Percentiles rank a stretch among this genome's conserved stretches.
These are phyloP conservation scores for Croton laevigatus DNA, from an alignment of 441 rosid species.

Conservation along the genomic window DNA sequence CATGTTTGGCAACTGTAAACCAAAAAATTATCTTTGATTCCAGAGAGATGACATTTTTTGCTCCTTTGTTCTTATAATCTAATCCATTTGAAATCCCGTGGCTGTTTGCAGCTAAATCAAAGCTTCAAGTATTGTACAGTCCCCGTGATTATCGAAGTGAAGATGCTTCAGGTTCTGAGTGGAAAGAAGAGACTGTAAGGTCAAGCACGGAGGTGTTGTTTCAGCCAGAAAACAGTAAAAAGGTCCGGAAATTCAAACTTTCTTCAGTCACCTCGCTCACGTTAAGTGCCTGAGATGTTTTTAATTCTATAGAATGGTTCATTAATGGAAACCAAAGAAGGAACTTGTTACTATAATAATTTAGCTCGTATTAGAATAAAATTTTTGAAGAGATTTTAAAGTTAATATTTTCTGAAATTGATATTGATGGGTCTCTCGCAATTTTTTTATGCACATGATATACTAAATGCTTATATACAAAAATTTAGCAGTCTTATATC, in stretches of 20 bases:
- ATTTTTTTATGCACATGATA: too few species aligned
- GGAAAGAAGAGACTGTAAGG: slow-evolving; percentile 64
- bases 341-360: too few species aligned
- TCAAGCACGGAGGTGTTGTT: slow-evolving; percentile 81
- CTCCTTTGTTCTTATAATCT: not conserved
- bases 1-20: not conserved
- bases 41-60: not conserved
- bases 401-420: too few species aligned
- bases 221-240: slow-evolving; percentile 53
- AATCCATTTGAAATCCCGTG: slow-evolving; percentile 1
- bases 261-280: slow-evolving; percentile 67
- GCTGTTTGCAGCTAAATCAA: slow-evolving; percentile 63
- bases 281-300: slow-evolving; percentile 55
- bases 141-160: slow-evolving; percentile 83
- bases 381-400: too few species aligned
- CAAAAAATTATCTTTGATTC: not conserved
- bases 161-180: slow-evolving; percentile 68
- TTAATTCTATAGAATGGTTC: not conserved
- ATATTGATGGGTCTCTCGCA: too few species aligned
- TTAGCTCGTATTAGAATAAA: too few species aligned
- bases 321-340: too few species aligned
- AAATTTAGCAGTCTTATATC: too few species aligned
- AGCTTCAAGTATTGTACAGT: slow-evolving; percentile 69
- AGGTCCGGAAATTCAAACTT: slow-evolving; percentile 71
- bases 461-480: too few species aligned